A percentile compares a stretch with the other conserved stretches of the same genome.
Evolutionary conservation across 1,284 basidiomycete genomes (phyloP).

Genomic region (Pterulicium gracile): DNA sequence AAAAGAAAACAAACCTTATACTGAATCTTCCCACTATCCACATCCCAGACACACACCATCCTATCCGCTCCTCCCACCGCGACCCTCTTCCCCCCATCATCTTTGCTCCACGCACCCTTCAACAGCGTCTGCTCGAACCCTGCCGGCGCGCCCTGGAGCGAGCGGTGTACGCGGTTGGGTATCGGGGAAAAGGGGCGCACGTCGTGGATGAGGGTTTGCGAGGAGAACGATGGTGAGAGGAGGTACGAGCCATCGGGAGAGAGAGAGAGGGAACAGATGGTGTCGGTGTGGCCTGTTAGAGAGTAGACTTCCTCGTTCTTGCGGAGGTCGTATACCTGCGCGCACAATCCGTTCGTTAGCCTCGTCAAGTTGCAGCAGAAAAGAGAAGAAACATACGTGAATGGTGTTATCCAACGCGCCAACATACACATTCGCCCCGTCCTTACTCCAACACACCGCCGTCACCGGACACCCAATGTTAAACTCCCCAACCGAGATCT

Average conservation of each 20-base stretch:
- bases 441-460: conserved; percentile 85
- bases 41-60: conserved; percentile 90
- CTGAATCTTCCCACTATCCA: conserved; percentile 72
- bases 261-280: conserved; percentile 78
- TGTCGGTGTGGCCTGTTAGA: conserved; percentile 78
- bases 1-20: conserved; percentile 55
- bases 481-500: conserved; percentile 69
- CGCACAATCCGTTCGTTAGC: conserved; percentile 6
- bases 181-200: conserved; percentile 84
- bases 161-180: conserved; percentile 70
- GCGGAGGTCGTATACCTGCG: conserved; percentile 79
- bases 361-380: conserved; percentile 4
- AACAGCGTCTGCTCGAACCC: conserved; percentile 84
- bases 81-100: conserved; percentile 61
- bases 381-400: conserved; percentile 47
- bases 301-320: conserved; percentile 70
- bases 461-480: conserved; percentile 84
- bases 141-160: conserved; percentile 75
- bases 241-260: conserved; percentile 82
- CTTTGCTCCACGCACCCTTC: conserved; percentile 72
- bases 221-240: conserved; percentile 82
- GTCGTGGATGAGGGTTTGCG: conserved; percentile 80
- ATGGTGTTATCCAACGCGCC: conserved; percentile 90
- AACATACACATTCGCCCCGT: conserved; percentile 80
- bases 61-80: conserved; percentile 75